Percentiles rank a stretch among this genome's conserved stretches.
phyloP scores from a whole-genome alignment of 306 rosid species.

The Sechiopsis laciniata region DNA sequence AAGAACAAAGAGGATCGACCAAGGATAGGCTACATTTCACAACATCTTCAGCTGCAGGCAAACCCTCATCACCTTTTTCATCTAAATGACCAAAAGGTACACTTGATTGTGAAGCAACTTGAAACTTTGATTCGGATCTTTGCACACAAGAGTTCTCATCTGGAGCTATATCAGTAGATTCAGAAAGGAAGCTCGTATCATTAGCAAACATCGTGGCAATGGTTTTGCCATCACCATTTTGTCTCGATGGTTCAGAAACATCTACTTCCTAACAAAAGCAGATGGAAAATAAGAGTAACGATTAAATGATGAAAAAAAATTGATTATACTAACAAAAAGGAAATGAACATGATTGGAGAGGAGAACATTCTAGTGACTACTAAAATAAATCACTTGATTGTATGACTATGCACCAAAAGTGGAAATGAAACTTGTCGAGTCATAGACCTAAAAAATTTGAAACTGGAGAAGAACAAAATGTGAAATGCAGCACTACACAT shows the following conservation, averaged over 20 bases:
- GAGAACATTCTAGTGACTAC: neutral
- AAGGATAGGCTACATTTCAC: slow-evolving; percentile 47
- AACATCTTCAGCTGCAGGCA: slow-evolving; percentile 57
- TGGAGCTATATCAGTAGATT: slow-evolving; percentile 66
- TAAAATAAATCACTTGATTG: neutral
- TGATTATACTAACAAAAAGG: slow-evolving; percentile 30
- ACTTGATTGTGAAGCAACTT: slow-evolving; percentile 49
- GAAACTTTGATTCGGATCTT: slow-evolving; percentile 35
- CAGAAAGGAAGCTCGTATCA: slow-evolving; percentile 81
- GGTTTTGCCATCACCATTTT: slow-evolving; percentile 25
- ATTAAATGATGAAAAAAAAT: neutral
- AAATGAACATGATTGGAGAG: slow-evolving; percentile 24
- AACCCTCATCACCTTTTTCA: slow-evolving; percentile 32
- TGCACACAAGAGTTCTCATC: slow-evolving; percentile 64
- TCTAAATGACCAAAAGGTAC: slow-evolving; percentile 34
- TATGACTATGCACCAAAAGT: neutral
- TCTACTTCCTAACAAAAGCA: slow-evolving; percentile 42
- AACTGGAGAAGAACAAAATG: slow-evolving; percentile 5
- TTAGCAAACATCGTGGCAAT: slow-evolving; percentile 34
- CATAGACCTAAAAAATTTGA: neutral
- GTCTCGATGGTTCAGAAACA: slow-evolving; percentile 31
- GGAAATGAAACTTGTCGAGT: neutral
- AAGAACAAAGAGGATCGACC: slow-evolving; percentile 80
- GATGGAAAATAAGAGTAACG: slow-evolving; percentile 24
- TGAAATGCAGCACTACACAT: neutral